phyloP scores from a whole-genome alignment of 768 basidiomycete species.

The Hericium erinaceus region DNA sequence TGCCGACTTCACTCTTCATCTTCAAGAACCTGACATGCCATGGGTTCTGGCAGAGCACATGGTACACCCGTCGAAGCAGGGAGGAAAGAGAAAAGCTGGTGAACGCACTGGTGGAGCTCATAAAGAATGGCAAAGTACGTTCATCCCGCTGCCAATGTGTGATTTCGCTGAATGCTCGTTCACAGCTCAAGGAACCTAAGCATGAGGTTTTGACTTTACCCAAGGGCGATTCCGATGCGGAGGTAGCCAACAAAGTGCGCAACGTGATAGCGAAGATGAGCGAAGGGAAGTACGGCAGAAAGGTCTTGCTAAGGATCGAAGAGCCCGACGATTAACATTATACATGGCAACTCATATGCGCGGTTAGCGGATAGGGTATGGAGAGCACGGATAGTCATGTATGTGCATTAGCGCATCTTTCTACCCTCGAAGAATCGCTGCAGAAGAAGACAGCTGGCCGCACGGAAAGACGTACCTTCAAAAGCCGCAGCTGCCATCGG shows the following conservation, averaged over 20 bases:
- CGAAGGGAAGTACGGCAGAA: conserved; percentile 37
- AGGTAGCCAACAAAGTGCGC: conserved; percentile 25
- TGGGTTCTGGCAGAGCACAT: conserved; percentile 73
- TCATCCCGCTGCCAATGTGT: no score
- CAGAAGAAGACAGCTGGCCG: neutral
- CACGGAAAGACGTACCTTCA: conserved; percentile 45
- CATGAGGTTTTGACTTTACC: conserved; percentile 58
- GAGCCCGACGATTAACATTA: conserved; percentile 13
- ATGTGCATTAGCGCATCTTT: conserved; percentile 49
- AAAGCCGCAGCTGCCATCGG: conserved; percentile 87
- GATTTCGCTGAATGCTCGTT: neutral
- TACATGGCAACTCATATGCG: neutral
- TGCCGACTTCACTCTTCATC: conserved; percentile 75
- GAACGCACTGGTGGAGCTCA: conserved; percentile 39
- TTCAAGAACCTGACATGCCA: conserved; percentile 73
- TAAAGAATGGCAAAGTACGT: conserved; percentile 44
- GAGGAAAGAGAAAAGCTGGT: conserved; percentile 46
- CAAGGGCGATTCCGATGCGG: conserved; percentile 27
- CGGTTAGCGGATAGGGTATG: neutral
- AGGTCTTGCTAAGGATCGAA: conserved; percentile 35
- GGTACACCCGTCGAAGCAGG: conserved; percentile 45
- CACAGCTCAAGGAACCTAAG: conserved; percentile 56
- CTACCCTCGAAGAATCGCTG: conserved; percentile 85
- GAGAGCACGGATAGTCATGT: conserved; percentile 7
- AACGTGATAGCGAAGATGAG: conserved; percentile 25